Evolutionary conservation across 2,329 filamentous ascomycete genomes (phyloP).

Genomic region (Nemania diffusa): DNA sequence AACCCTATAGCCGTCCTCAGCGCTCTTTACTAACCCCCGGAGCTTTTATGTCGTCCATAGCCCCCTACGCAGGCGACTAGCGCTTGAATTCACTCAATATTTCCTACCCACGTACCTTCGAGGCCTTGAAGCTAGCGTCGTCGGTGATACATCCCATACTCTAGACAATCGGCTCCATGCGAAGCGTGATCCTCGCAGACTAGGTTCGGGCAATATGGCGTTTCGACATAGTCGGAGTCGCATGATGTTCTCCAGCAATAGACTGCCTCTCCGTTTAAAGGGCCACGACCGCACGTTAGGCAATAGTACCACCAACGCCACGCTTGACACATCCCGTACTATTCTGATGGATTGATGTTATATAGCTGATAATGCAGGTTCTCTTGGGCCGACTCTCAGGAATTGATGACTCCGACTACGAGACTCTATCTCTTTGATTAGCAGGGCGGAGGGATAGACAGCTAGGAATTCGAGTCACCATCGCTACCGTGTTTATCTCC

Average conservation of each 20-base stretch:
- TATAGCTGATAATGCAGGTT: not conserved
- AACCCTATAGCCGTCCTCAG: too few species aligned
- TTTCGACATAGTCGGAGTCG: conserved; percentile 41
- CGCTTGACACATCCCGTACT: conserved; percentile 39
- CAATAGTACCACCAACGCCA: conserved; percentile 45
- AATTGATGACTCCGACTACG: not conserved
- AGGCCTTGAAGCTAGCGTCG: conserved; percentile 13
- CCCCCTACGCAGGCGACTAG: not conserved
- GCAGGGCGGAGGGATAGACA: not conserved
- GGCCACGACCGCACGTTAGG: conserved; percentile 40
- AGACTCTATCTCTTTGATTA: conserved; percentile 12
- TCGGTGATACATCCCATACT: conserved; percentile 41
- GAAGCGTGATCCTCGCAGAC: conserved; percentile 36
- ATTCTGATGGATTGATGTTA: not conserved
- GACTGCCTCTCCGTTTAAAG: conserved; percentile 36
- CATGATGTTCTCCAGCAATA: conserved; percentile 40
- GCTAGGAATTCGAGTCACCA: conserved; percentile 9
- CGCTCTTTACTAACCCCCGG: too few species aligned
- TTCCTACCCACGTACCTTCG: not conserved
- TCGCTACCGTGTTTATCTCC: conserved; percentile 3
- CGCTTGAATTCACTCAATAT: not conserved
- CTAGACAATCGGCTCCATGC: conserved; percentile 38
- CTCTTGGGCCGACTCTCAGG: not conserved
- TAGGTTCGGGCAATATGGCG: conserved; percentile 40
- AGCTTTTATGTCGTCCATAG: not conserved